Base-by-base conservation (phyloP, 139 green algal genomes). In the Chlamydomonas sp. region DNA sequence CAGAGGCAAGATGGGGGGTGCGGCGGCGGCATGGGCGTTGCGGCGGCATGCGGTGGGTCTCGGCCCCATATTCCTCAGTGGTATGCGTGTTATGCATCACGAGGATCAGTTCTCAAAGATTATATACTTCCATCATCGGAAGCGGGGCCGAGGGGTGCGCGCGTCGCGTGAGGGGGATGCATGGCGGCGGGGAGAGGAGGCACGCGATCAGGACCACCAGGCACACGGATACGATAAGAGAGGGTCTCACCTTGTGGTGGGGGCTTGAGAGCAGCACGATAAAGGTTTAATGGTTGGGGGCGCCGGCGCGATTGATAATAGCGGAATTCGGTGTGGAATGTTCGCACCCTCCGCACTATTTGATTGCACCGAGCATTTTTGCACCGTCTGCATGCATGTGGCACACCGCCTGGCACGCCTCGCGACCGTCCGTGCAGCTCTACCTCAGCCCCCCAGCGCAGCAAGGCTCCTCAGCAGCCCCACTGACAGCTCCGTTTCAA, bases 31-130 rank as follows among this genome's bases (percentile, higher is more conserved):
- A n/a, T n/a, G n/a, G n/a, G n/a, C n/a, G n/a, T n/a, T n/a, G n/a
- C n/a, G n/a, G n/a, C n/a, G n/a, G n/a, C n/a, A n/a, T n/a, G n/a
- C n/a, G n/a, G n/a, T n/a, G n/a, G n/a, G n/a, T n/a, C n/a, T n/a
- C n/a, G n/a, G n/a, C n/a, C n/a, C n/a, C n/a, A n/a, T n/a, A 22
- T 30, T 61, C 50, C 50, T 61, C 50, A 61, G 50, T n/a, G n/a
- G 50, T 8, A 30, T 61, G 50, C 50, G 10, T 20, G 13, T 61
- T 61, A n/a, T 34, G n/a, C 50, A 61, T 22, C 50, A 61, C 50
- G 50, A 61, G 13, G 8, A 22, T 61, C 50, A 61, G 50, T 20
- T 61, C 50, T 61, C 50, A 61, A 61, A 61, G 50, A 61, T 61
- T 61, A 61, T 61, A n/a, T n/a, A 50, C 39, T 13, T n/a, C 10